Evolutionary conservation across 768 basidiomycete genomes (phyloP).

Genomic region (Lactarius sanguifluus): DNA sequence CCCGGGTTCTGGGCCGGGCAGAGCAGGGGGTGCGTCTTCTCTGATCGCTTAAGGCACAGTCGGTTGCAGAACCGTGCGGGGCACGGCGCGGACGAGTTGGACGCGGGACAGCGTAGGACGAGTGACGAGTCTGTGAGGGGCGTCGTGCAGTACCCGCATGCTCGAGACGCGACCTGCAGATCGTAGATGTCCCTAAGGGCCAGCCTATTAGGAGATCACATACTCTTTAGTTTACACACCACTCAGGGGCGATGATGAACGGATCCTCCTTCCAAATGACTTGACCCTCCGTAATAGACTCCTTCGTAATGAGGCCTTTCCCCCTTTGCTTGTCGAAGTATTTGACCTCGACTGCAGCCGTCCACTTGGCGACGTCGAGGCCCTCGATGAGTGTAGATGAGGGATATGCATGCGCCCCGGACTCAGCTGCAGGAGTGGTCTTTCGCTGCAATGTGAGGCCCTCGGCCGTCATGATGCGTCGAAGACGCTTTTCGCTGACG

Average conservation of each 20-base stretch:
- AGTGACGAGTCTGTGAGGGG: constrained; percentile 48
- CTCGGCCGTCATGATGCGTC: constrained; percentile 65
- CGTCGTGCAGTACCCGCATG: constrained; percentile 76
- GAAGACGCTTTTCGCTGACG: constrained; percentile 81
- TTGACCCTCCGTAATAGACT: constrained; percentile 67
- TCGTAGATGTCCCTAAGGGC: constrained; percentile 71
- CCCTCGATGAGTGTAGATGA: constrained; percentile 62
- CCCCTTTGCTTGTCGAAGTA: constrained; percentile 72
- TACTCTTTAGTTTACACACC: constrained; percentile 42
- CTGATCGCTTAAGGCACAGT: constrained; percentile 67
- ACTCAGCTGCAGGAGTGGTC: constrained; percentile 55
- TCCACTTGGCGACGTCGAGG: constrained; percentile 64
- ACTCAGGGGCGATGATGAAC: constrained; percentile 77
- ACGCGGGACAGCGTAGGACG: constrained; percentile 53
- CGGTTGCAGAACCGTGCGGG: constrained; percentile 76
- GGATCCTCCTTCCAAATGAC: constrained; percentile 85
- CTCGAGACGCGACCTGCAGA: constrained; percentile 54
- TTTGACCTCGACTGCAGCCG: constrained; percentile 54
- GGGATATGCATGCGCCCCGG: constrained; percentile 49
- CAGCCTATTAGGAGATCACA: not conserved
- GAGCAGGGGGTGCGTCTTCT: constrained; percentile 64
- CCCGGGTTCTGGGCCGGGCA: constrained; percentile 77
- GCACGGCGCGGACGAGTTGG: constrained; percentile 47
- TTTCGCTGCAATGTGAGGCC: constrained; percentile 44
- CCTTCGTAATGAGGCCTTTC: constrained; percentile 77